These are phyloP conservation scores for Geotrichum klebahnii DNA, from an alignment of 1,139 yeast species.

Conservation along the genomic window DNA sequence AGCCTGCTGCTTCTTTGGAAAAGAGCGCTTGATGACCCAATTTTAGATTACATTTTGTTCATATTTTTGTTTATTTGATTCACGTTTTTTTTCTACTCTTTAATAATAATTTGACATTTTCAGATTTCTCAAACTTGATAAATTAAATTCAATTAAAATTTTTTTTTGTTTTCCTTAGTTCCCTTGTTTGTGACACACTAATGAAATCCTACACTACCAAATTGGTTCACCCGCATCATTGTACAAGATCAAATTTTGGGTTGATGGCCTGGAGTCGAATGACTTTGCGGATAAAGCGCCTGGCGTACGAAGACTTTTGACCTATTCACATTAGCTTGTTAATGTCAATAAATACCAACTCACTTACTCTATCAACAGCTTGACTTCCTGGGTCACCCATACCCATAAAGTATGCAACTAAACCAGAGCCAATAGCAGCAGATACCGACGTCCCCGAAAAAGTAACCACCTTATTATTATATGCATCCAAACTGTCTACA, in stretches of 20 bases:
- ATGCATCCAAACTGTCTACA: slow-evolving; percentile 46
- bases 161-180: neutral
- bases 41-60: too few species aligned
- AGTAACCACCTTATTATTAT: slow-evolving; percentile 37
- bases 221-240: slow-evolving; percentile 43
- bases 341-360: neutral
- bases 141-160: too few species aligned
- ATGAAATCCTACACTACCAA: slow-evolving; percentile 34
- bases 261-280: slow-evolving; percentile 36
- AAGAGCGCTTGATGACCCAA: slow-evolving; percentile 45
- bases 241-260: slow-evolving; percentile 43
- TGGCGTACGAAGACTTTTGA: slow-evolving; percentile 25
- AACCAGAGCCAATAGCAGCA: slow-evolving; percentile 73
- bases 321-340: slow-evolving; percentile 15
- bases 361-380: slow-evolving; percentile 37
- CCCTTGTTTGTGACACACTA: too few species aligned
- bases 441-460: slow-evolving; percentile 89
- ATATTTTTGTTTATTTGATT: too few species aligned
- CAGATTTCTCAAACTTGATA: too few species aligned
- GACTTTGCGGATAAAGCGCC: slow-evolving; percentile 35
- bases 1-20: slow-evolving; percentile 9
- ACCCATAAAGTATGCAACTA: slow-evolving; percentile 61
- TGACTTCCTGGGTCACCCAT: slow-evolving; percentile 52
- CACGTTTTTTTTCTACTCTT: too few species aligned
- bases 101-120: too few species aligned